Evolutionary conservation across 1,139 yeast species (phyloP), one percentile per base, ranked within the genome.

Genomic region (Debaryomyces psychrophilus): DNA sequence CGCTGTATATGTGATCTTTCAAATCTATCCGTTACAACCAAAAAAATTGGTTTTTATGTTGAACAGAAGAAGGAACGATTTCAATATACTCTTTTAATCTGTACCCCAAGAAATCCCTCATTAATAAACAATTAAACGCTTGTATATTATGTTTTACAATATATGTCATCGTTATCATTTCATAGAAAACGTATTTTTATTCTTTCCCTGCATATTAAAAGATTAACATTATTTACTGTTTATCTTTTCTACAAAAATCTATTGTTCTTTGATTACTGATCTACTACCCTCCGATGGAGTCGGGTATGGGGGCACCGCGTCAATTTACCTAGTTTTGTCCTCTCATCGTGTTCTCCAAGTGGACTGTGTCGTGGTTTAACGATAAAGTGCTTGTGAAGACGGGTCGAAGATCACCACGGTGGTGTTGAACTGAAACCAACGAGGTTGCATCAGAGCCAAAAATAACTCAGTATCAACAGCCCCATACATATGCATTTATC

Each of bases 181-280:
- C 33, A 20, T 20, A 31, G 20, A 31, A 31, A 12, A 22, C 18
- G 36, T 18, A 26, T 20, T 31, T 33, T 33, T 33, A 23, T 33
- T 31, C 36, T 12, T 25, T 33, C 36, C 36, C 36, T 33, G 36
- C 36, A 33, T 33, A 33, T 33, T 29, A 18, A 15, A 26, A 26
- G 28, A 8, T 9, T 8, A n/a, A 18, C 36, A 33, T 20, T 33
- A 33, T 33, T 33, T 33, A 33, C 25, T 9, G n/a, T 33, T 33
- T 33, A 8, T 9, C 8, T 18, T n/a, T n/a, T 18, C 9, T 9
- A 31, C 35, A 17, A 31, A 17, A 4, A 11, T 9, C 36, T 20
- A 17, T 33, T 33, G 36, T 33, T 33, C 25, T 17, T 8, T 18
- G 11, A 20, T 9, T 11, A 33, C 17, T 18, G 36, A 18, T 18